A percentile compares a stretch with the other conserved stretches of the same genome.
Conservation (phyloP, 2,329 filamentous ascomycete genomes). For the Pestalotiopsis sp. region DNA sequence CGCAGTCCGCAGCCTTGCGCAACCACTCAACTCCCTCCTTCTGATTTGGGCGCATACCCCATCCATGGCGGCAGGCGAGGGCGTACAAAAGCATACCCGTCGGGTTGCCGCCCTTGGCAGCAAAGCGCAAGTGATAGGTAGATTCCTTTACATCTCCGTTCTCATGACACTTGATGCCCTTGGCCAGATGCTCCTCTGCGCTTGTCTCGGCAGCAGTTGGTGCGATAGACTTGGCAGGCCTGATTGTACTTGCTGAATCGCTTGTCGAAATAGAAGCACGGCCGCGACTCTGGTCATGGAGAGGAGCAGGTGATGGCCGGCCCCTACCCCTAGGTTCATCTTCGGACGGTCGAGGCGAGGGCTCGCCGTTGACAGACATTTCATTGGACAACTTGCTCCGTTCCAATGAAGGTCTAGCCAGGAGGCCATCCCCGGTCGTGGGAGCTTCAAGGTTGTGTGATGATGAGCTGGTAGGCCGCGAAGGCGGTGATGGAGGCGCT, state of each 20-base stretch:
- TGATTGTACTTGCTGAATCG: conserved; percentile 59
- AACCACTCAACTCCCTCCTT: conserved; percentile 91
- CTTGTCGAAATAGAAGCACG: conserved; percentile 52
- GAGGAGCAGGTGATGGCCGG: conserved; percentile 32
- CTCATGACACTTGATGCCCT: conserved; percentile 89
- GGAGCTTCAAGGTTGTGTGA: conserved; percentile 35
- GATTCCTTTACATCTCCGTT: conserved; percentile 87
- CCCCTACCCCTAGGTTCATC: conserved; percentile 51
- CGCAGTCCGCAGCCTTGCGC: conserved; percentile 84
- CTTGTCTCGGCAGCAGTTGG: conserved; percentile 71
- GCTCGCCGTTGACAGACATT: conserved; percentile 41
- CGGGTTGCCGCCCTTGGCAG: conserved; percentile 81
- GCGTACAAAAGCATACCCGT: conserved; percentile 97
- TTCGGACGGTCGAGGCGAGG: conserved; percentile 51
- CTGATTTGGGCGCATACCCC: conserved; percentile 95
- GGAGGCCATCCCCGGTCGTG: conserved; percentile 40
- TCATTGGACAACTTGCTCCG: conserved; percentile 54
- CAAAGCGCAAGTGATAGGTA: conserved; percentile 91
- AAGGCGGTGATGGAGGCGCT: conserved; percentile 65
- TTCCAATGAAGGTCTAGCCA: conserved; percentile 52
- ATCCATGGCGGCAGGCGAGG: conserved; percentile 91
- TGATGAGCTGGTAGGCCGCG: conserved; percentile 61
- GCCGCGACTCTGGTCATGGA: conserved; percentile 42
- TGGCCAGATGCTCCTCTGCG: conserved; percentile 85
- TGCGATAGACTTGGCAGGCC: conserved; percentile 46